Base-by-base conservation (phyloP, 2,329 filamentous ascomycete species). In the Stagonosporopsis cucurbitacearum region DNA sequence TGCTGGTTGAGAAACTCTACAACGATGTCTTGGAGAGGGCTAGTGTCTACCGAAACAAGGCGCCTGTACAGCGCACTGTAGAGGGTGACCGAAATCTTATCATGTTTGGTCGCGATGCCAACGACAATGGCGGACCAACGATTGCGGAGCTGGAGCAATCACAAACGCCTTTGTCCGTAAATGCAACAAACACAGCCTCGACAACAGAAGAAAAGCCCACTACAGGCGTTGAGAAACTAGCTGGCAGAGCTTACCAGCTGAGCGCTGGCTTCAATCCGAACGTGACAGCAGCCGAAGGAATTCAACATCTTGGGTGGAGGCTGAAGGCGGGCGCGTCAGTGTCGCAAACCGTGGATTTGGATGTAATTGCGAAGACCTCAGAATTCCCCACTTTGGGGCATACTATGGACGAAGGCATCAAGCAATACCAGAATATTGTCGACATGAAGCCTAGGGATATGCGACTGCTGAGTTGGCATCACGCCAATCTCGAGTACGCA, bases 401-500 rank as follows among this genome's bases (percentile, higher is more conserved):
- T n/a, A 90, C 96, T 2, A 90, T 98, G 79, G 92, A 99, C 68
- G 88, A 92, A 62, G 91, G 92, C n/a, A 88, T 99, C 57, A 84
- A 84, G 17, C 93, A 98, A 73, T 99, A 96, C 72, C 88, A 90
- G 68, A 82, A 84, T 28, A 84, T 99, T 44, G 83, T 98, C 25
- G 88, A 96, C 55, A 79, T 99, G 48, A 91, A 87, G 13, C 85
- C 93, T 1, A 90, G 92, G 70, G 95, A 99, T 69, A 88, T 96
- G 75, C 86, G 95, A 41, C 81, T 99, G 15, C 84, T 98, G 69
- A 99, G 97, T 70, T 99, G 95, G 95, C 96, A 99, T 75, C 90
- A 97, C 74, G 96, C 96, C 62, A 99, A 99, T 71, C 83, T 99
- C 13, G 95, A 99, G 75, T 99, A 99, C 72, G 96, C 94, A 60